Percentiles rank a stretch among this genome's conserved stretches.
Conservation (phyloP, 768 basidiomycete genomes). For the Suillus subalutaceus region DNA sequence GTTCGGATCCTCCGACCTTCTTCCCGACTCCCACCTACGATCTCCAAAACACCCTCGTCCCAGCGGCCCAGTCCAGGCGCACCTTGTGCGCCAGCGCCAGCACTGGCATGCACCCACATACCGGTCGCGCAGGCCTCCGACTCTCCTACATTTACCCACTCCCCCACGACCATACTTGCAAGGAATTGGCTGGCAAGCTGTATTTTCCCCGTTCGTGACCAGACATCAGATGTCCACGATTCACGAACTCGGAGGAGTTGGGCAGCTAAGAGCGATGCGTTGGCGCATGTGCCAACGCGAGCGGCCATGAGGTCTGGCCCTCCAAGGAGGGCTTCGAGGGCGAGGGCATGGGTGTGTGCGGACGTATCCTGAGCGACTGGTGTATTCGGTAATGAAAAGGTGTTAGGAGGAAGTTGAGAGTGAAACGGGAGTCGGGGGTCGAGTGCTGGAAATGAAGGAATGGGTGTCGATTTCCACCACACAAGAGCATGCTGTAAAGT, state of each 20-base stretch:
- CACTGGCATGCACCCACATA: conserved; percentile 62
- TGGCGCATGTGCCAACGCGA: conserved; percentile 74
- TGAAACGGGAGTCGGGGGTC: conserved; percentile 73
- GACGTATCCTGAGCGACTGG: conserved; percentile 82
- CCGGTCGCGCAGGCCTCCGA: conserved; percentile 80
- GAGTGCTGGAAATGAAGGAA: conserved; percentile 71
- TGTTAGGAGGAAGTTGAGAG: conserved; percentile 65
- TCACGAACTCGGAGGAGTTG: conserved; percentile 81
- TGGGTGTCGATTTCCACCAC: conserved; percentile 84
- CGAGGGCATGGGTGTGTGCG: conserved; percentile 75
- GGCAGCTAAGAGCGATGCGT: conserved; percentile 70
- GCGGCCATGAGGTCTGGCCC: conserved; percentile 78
- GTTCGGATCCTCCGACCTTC: conserved; percentile 72
- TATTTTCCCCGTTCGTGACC: conserved; percentile 75
- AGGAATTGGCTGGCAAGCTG: conserved; percentile 80
- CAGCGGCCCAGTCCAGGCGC: conserved; percentile 54
- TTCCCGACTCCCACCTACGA: conserved; percentile 75
- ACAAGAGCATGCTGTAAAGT: conserved; percentile 64
- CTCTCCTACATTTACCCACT: conserved; percentile 73
- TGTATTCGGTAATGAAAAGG: conserved; percentile 73
- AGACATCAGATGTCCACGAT: conserved; percentile 75
- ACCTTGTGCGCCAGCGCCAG: conserved; percentile 24
- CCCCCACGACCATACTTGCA: conserved; percentile 69
- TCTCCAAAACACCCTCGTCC: conserved; percentile 80
- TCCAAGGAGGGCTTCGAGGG: conserved; percentile 74